Base-by-base conservation (phyloP, 345 rosid genomes). In the Viola odorata region DNA sequence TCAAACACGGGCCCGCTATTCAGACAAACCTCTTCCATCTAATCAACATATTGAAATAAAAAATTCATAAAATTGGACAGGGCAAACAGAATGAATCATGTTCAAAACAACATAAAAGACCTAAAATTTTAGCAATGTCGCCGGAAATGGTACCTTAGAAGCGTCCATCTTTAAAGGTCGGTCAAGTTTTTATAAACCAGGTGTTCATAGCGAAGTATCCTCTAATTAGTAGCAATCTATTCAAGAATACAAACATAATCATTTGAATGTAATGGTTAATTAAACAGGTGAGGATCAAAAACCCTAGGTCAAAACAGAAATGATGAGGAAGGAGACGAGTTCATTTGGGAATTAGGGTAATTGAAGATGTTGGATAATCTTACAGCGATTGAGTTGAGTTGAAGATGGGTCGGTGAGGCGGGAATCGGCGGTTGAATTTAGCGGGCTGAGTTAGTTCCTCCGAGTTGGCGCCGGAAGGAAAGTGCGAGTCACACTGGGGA, bases 1-100 rank as follows among this genome's bases (percentile, higher is more conserved):
- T 80, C 79, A 50, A 76, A 76, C 37, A 74, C 68, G n/a, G 81
- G 84, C 64, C 76, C 79, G 13, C 72, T 73, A 41, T 80, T 76
- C 59, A 80, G 81, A 62, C 80, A 80, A 70, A 76, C 81, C 77
- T 80, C 84, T 66, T 80, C 84, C 84, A 76, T 80, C 81, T 74
- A 72, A 63, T 36, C 55, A 60, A 8, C 32, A n/a, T 53, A 60
- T 42, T 37, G 9, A 44, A 60, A 42, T 8, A 55, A 48, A 67
- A 1, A 47, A 64, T 45, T 12, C 36, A 49, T 50, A 69, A 0
- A 15, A 37, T 39, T 14, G 11, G 7, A 7, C 5, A 41, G 11
- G 0, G 16, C 0, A 41, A 16, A n/a, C 3, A 15, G 6, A 6
- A 38, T 14, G 16, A 44, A 56, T 10, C 55, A 40, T 47, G 45